Base-by-base conservation (phyloP, 2,329 filamentous ascomycete genomes). In the Alternaria sp. region DNA sequence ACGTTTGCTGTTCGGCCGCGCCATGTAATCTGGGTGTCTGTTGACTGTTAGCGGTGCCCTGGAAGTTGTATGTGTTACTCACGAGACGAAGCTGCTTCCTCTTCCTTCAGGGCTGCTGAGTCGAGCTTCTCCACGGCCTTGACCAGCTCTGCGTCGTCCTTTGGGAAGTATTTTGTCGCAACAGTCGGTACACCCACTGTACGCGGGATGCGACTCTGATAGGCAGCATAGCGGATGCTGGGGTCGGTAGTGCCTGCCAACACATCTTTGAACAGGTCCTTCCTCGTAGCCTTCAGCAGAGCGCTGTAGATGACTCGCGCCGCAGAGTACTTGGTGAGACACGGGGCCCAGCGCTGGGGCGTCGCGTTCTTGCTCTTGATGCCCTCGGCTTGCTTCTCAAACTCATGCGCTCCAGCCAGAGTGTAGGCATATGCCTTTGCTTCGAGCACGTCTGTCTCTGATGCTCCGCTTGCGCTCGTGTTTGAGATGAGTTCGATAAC, bases 211-310 rank as follows among this genome's bases (percentile, higher is more conserved):
- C 95, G 91, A 77, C 93, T 86, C 80, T 97, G 93, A 79, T 98
- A 98, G 17, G 96, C 93, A 36, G 94, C 94, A 79, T 96, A 98
- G 67, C 95, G 90, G 73, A 99, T 92, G 66, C 93, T 97, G 2
- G 94, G 94, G 77, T 99, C 96, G 65, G 97, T 90, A 5, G 92
- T 96, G 72, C 92, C 90, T 51, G 91, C 89, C 61, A 99, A 83
- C 23, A 97, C 86, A 65, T 98, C 95, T 76, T 92, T 93, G 84
- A 93, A 96, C 36, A 91, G 84, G 62, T 97, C 95, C 65, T 89
- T 90, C 76, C 89, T 90, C 66, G 82, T 88, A 65, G 87, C 84
- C 26, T 86, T 85, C 17, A 89, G 85, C 46, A 99, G 84, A 1
- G 91, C 89, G 64, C 87, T 90, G 83, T 98, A 99, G 72, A 97